Evolutionary conservation across 108 stramenopile genomes (phyloP), one percentile per base, ranked within the genome.

Genomic region (Craspedostauros australis): DNA sequence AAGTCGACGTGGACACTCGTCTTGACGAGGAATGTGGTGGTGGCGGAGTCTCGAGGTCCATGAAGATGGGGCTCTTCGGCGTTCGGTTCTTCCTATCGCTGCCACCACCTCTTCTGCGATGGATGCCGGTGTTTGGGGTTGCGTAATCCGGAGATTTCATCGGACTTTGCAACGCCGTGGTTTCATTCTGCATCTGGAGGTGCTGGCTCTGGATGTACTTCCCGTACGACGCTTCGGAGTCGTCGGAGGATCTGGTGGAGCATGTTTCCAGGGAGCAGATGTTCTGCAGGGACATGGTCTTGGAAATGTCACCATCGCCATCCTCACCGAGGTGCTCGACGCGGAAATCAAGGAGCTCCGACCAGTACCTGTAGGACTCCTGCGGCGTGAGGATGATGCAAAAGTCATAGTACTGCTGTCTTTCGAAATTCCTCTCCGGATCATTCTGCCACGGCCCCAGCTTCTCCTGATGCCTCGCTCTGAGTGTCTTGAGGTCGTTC

Each of bases 311-410:
- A 25, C 44, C 46, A 3, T 57, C 62, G 40, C 45, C 50, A 11
- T 75, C 75, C n/a, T 65, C 52, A 45, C 80, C 78, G 16, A 83
- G 42, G 9, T 75, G 53, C 58, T 92, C 90, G 27, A 52, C 71
- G 47, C 84, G 77, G 58, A 93, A 93, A 61, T 93, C 87, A 39
- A 93, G 68, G 40, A 84, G 52, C n/a, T 69, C 63, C 7, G 86
- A 80, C 83, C 86, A 88, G 58, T 70, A 84, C 0, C 72, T 66
- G 42, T 93, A 93, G 0, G 71, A 83, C 22, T 81, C 76, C 49
- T 85, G 75, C 5, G 87, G 82, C 20, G 64, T 70, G 36, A 93
- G 54, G 30, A 93, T 66, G n/a, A 93, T 48, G 4, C 60, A 82
- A 59, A 89, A 93, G 39, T 93, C 91, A 62, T 69, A 86, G 43